phyloP scores from a whole-genome alignment of 1,139 yeast species.

The Geotrichum cucujoidarum region DNA sequence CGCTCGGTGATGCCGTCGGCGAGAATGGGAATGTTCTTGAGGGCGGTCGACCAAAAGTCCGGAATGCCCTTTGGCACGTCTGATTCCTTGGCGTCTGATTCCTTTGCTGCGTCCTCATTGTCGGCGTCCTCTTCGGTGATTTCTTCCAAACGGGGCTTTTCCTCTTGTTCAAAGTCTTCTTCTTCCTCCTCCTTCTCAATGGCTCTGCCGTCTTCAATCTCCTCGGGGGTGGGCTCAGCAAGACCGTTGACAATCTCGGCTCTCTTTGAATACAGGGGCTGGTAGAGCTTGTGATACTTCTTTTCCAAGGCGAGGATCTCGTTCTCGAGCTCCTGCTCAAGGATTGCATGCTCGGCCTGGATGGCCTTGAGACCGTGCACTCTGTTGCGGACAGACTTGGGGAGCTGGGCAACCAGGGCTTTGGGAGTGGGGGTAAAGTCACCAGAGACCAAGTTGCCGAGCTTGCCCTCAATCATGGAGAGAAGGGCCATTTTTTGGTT shows the following conservation, averaged over 20 bases:
- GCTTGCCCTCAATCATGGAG: slow-evolving; percentile 85
- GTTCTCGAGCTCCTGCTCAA: slow-evolving; percentile 88
- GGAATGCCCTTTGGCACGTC: slow-evolving; percentile 66
- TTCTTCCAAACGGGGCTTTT: slow-evolving; percentile 46
- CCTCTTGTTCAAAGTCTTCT: slow-evolving; percentile 39
- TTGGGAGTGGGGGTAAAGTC: slow-evolving; percentile 84
- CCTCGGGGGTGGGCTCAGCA: slow-evolving; percentile 75
- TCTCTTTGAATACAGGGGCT: slow-evolving; percentile 74
- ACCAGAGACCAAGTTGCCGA: slow-evolving; percentile 72
- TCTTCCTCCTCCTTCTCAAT: slow-evolving; percentile 39
- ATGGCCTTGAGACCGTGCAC: slow-evolving; percentile 80
- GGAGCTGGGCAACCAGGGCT: slow-evolving; percentile 64
- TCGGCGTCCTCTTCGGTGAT: slow-evolving; percentile 33
- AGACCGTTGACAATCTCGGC: slow-evolving; percentile 65
- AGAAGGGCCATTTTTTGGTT: slow-evolving; percentile 72
- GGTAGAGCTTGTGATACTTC: slow-evolving; percentile 66
- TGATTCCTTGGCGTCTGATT: slow-evolving; percentile 39
- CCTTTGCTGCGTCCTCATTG: slow-evolving; percentile 36
- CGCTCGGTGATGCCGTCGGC: slow-evolving; percentile 85
- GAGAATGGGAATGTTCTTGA: slow-evolving; percentile 78
- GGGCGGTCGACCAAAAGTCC: slow-evolving; percentile 92
- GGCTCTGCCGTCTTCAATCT: slow-evolving; percentile 69
- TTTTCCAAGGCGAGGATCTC: slow-evolving; percentile 85
- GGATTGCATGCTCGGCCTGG: slow-evolving; percentile 71
- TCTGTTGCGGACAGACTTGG: slow-evolving; percentile 69